A percentile compares a stretch with the other conserved stretches of the same genome.
These are phyloP conservation scores for Penicillium fuscoglaucum DNA, from an alignment of 2,329 filamentous ascomycete genomes.

Conservation along the genomic window DNA sequence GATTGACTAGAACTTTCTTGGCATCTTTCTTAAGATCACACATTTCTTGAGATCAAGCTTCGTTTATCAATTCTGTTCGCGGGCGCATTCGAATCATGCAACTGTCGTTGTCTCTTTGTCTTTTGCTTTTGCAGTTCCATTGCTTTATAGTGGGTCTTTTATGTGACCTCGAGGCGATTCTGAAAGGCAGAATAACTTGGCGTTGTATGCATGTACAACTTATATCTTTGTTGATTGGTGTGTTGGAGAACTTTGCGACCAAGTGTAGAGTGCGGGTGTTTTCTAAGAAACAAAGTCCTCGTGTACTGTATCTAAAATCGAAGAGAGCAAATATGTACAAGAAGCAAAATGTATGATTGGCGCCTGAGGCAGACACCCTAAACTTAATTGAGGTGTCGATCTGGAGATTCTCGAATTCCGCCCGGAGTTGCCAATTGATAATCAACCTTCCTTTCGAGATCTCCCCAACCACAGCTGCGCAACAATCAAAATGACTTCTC, in stretches of 20 bases:
- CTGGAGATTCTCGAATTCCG: slow-evolving; percentile 26
- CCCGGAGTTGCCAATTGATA: slow-evolving; percentile 8
- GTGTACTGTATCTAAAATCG: background rate
- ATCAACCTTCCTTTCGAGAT: slow-evolving; percentile 4
- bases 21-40: too few species aligned
- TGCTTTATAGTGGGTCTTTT: too few species aligned
- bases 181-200: background rate
- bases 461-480: slow-evolving; percentile 8
- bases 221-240: background rate
- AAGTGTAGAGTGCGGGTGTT: background rate
- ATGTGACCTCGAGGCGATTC: background rate
- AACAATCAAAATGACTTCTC: slow-evolving; percentile 29
- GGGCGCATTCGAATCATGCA: too few species aligned
- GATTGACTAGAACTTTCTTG: too few species aligned
- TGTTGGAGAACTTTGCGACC: too few species aligned
- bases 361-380: slow-evolving; percentile 24
- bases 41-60: too few species aligned
- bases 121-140: too few species aligned
- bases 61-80: too few species aligned
- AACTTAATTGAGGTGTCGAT: slow-evolving; percentile 24
- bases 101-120: too few species aligned
- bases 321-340: background rate
- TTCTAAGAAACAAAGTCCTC: too few species aligned
- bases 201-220: background rate
- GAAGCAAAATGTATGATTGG: background rate